These are phyloP conservation scores for Ceratocystis variospora DNA, from an alignment of 2,329 filamentous ascomycete genomes.

Conservation along the genomic window DNA sequence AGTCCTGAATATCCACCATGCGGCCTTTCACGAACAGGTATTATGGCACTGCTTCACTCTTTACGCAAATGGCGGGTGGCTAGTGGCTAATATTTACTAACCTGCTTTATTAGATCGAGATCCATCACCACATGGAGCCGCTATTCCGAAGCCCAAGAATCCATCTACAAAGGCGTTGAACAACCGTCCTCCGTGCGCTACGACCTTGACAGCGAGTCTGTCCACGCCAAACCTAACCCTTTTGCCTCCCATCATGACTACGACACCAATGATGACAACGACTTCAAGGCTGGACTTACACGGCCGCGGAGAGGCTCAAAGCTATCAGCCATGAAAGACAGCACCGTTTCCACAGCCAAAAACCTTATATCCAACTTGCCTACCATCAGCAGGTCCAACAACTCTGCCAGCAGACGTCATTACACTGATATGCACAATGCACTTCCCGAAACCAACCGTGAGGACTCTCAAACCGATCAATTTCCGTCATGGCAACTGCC, in stretches of 20 bases:
- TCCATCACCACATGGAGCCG: conserved; percentile 14
- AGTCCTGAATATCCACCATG: neutral
- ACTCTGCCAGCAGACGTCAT: conserved; percentile 9
- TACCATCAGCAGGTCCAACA: conserved; percentile 10
- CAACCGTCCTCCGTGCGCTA: conserved; percentile 13
- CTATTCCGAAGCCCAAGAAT: conserved; percentile 12
- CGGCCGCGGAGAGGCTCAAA: conserved; percentile 70
- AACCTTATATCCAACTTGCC: conserved; percentile 17
- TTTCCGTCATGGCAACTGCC: conserved; percentile 12
- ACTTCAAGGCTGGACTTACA: conserved; percentile 59
- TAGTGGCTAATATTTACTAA: neutral
- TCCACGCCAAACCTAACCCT: neutral
- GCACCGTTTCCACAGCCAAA: conserved; percentile 16
- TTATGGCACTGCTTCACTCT: neutral
- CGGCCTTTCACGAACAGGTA: conserved; percentile 5
- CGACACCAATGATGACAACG: conserved; percentile 20
- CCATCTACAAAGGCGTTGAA: conserved; percentile 1
- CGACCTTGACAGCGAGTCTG: conserved; percentile 6
- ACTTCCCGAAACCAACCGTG: conserved; percentile 10
- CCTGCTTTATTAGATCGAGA: neutral
- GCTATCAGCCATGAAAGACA: conserved; percentile 48
- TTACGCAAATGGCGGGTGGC: too few relatives aligned
- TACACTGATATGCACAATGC: conserved; percentile 15
- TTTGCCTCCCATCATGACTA: conserved; percentile 13
- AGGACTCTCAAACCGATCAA: neutral